A percentile compares a stretch with the other conserved stretches of the same genome.
Evolutionary conservation across 2,329 filamentous ascomycete species (phyloP).

Genomic region (Dothiorella sarmentorum): DNA sequence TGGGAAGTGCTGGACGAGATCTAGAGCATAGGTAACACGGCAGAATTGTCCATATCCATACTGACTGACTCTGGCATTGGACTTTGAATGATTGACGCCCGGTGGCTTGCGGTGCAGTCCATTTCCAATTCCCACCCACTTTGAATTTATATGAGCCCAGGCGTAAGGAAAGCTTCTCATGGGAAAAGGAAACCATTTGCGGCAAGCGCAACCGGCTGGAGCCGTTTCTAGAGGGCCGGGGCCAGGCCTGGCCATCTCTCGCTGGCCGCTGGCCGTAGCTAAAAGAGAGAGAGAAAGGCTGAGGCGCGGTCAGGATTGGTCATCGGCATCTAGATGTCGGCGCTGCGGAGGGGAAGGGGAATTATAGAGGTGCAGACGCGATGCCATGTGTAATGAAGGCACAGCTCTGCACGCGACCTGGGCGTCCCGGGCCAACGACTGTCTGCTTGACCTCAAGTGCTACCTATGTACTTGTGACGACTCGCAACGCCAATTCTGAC

Average conservation of each 20-base stretch:
- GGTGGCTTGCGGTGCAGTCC: no score
- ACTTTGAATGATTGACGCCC: no score
- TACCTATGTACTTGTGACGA: no score
- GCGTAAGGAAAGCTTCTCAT: not conserved
- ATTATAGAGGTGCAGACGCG: not conserved
- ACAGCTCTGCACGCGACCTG: not conserved
- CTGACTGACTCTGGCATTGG: no score
- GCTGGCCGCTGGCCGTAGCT: not conserved
- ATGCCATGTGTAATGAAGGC: not conserved
- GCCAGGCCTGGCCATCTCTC: not conserved
- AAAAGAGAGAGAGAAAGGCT: not conserved
- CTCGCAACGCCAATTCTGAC: no score
- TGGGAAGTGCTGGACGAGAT: not conserved
- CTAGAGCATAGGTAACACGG: no score
- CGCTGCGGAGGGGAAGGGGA: no score
- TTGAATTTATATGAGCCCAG: not conserved
- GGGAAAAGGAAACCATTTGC: not conserved
- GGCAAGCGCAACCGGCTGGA: not conserved
- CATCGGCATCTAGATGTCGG: not conserved
- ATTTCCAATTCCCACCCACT: no score
- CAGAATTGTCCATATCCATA: no score
- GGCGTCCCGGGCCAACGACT: no score
- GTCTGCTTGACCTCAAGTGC: no score
- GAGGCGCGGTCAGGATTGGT: not conserved
- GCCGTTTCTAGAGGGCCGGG: not conserved